These are phyloP conservation scores for Fusarium buharicum DNA, from an alignment of 2,329 filamentous ascomycete genomes.

Conservation along the genomic window DNA sequence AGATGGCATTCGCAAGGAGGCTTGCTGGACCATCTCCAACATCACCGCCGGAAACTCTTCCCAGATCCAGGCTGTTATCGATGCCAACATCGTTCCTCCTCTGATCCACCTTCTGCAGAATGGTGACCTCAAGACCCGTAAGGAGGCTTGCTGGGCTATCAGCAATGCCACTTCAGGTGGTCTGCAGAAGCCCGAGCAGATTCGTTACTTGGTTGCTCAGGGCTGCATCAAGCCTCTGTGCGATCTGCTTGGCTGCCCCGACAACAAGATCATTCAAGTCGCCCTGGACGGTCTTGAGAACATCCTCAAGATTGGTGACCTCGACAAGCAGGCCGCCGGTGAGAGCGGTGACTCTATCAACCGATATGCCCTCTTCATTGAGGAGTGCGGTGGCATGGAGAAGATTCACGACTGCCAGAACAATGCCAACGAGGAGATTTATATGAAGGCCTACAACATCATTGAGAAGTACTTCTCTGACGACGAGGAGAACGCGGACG, in stretches of 20 bases:
- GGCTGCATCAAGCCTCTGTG: conserved; percentile 98
- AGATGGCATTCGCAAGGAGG: conserved; percentile 98
- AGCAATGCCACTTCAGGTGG: conserved; percentile 98
- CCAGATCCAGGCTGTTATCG: conserved; percentile 96
- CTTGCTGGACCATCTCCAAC: conserved; percentile 99
- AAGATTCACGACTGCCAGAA: conserved; percentile 99
- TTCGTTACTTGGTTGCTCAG: conserved; percentile 90
- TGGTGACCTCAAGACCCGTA: conserved; percentile 98
- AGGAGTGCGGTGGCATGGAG: conserved; percentile 99
- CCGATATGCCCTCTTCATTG: conserved; percentile 96
- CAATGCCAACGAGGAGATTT: conserved; percentile 99
- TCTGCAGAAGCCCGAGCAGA: conserved; percentile 98
- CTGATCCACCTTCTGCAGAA: conserved; percentile 96
- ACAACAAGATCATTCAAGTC: conserved; percentile 99
- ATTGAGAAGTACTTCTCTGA: conserved; percentile 99
- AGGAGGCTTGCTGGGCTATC: conserved; percentile 99
- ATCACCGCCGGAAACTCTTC: conserved; percentile 97
- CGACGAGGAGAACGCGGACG: conserved; percentile 92
- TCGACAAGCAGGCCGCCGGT: conserved; percentile 91
- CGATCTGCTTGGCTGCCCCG: conserved; percentile 92
- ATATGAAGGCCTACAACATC: conserved; percentile 99
- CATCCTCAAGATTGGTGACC: conserved; percentile 98
- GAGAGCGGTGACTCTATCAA: conserved; percentile 84
- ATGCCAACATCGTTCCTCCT: conserved; percentile 95
- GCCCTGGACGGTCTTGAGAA: conserved; percentile 98